These are phyloP conservation scores for Termitomyces sp. DNA, from an alignment of 1,284 basidiomycete species.

Conservation along the genomic window DNA sequence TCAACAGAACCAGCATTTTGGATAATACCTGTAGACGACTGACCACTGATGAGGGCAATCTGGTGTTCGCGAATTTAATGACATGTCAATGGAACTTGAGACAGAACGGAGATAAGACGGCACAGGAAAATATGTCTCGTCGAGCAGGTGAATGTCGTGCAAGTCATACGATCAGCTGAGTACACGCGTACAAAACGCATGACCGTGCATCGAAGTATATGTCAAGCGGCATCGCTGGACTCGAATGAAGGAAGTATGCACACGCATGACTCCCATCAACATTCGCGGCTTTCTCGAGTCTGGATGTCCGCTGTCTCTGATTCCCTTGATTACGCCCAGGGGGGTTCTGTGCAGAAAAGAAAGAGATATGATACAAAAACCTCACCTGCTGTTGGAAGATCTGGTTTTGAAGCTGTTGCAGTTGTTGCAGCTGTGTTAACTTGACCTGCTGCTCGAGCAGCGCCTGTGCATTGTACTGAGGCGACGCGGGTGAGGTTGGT, in stretches of 20 bases:
- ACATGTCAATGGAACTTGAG: background rate
- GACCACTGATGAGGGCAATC: constrained; percentile 71
- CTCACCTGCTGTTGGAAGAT: constrained; percentile 80
- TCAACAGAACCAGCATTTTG: constrained; percentile 32
- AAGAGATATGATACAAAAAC: constrained; percentile 10
- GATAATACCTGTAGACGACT: constrained; percentile 30
- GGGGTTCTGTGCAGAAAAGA: background rate
- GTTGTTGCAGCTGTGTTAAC: constrained; percentile 66
- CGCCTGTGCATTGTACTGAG: constrained; percentile 26
- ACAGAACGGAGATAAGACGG: background rate
- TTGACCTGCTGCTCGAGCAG: constrained; percentile 59
- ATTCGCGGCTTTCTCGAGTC: background rate
- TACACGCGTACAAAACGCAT: background rate
- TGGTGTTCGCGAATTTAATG: constrained; percentile 24
- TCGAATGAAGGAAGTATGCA: background rate
- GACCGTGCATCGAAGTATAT: background rate
- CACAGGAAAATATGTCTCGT: background rate
- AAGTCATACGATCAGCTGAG: background rate
- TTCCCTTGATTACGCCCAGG: background rate
- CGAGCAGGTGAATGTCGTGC: background rate
- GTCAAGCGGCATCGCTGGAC: background rate
- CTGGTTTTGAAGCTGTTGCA: constrained; percentile 75
- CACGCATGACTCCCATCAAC: background rate
- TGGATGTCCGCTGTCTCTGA: background rate
- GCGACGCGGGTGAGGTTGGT: constrained; percentile 11